These are phyloP conservation scores for Irpex rosettiformis DNA, from an alignment of 1,284 basidiomycete species.

Conservation along the genomic window DNA sequence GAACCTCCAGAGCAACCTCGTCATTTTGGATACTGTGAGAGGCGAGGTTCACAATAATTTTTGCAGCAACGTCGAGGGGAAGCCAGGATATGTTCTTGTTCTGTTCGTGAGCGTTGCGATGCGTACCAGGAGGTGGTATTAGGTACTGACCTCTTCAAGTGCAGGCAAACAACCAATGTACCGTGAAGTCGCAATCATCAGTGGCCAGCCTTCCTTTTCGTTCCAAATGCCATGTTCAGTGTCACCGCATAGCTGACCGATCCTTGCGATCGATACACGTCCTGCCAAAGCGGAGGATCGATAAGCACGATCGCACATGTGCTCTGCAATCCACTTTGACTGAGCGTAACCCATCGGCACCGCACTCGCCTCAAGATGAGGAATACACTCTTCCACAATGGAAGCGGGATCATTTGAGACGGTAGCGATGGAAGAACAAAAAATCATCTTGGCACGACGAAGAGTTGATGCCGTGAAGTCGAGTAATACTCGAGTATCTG, in stretches of 20 bases:
- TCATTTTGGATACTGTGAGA: background rate
- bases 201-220: constrained; percentile 12
- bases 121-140: background rate
- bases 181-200: constrained; percentile 7
- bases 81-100: constrained; percentile 1
- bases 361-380: background rate
- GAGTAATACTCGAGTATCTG: constrained; percentile 7
- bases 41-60: background rate
- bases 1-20: background rate
- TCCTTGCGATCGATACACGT: constrained; percentile 5
- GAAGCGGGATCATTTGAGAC: background rate
- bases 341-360: constrained; percentile 11
- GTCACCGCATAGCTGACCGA: constrained; percentile 15
- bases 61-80: constrained; percentile 6
- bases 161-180: constrained; percentile 10
- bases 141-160: constrained; percentile 6
- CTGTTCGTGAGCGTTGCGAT: background rate
- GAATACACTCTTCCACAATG: constrained; percentile 1
- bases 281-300: background rate
- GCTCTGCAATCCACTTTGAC: constrained; percentile 14
- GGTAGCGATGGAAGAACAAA: constrained; percentile 11
- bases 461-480: background rate
- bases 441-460: constrained; percentile 4
- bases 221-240: constrained; percentile 12
- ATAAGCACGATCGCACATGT: constrained; percentile 9